Conservation (phyloP, 2,329 filamentous ascomycete species). For the Podosphaera fusca region DNA sequence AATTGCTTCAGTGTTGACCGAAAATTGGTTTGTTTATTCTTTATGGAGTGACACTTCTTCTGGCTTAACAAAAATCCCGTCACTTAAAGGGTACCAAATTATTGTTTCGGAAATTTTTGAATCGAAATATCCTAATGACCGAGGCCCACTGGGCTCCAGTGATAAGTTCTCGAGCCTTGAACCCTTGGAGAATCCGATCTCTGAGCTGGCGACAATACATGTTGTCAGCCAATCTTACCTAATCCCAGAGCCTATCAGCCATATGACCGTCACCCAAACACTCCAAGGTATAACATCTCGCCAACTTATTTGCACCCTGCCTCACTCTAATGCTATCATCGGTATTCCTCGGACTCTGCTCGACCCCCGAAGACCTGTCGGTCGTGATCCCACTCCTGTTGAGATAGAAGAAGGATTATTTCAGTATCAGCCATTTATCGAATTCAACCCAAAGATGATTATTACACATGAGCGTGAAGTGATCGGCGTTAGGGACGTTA, state of each 20-base stretch:
- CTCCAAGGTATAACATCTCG: constrained; percentile 75
- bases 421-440: constrained; percentile 52
- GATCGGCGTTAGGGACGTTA: constrained; percentile 47
- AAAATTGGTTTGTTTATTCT: constrained; percentile 90
- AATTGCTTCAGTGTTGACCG: constrained; percentile 57
- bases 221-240: constrained; percentile 63
- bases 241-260: constrained; percentile 53
- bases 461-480: constrained; percentile 69
- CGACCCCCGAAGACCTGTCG: constrained; percentile 69
- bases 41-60: constrained; percentile 42
- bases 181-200: constrained; percentile 32
- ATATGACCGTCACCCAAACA: constrained; percentile 68
- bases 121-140: constrained; percentile 60
- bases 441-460: constrained; percentile 62
- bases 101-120: constrained; percentile 79
- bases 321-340: constrained; percentile 49
- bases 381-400: constrained; percentile 54
- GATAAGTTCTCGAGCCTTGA: constrained; percentile 59
- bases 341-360: constrained; percentile 58
- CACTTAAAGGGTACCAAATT: constrained; percentile 65
- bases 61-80: constrained; percentile 27
- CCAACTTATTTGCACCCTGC: constrained; percentile 57
- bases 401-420: constrained; percentile 70
- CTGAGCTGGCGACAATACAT: constrained; percentile 37
- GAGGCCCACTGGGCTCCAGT: constrained; percentile 48